Base-by-base conservation (phyloP, 495 filamentous ascomycete species). In the Podospora pseudocomata region DNA sequence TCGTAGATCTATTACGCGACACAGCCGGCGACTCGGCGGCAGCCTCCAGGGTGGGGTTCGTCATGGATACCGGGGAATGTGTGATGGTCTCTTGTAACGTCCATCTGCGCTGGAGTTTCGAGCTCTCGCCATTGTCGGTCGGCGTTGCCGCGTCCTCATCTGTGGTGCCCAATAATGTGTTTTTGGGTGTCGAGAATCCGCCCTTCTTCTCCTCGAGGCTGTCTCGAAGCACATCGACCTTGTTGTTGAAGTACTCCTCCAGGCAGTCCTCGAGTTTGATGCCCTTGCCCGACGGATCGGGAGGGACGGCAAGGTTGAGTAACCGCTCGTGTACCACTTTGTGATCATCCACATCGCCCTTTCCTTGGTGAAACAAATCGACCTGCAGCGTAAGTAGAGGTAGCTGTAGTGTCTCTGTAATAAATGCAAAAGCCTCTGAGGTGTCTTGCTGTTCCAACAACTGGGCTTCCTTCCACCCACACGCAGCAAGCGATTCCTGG, bases 341-440 rank as follows among this genome's bases (percentile, higher is more conserved):
- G 80, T 97, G 95, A 73, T 99, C 95, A 73, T 94, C 93, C 26
- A 83, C 87, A 28, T 85, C 87, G 67, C 92, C 87, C 74, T 95
- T 92, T 3, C 94, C 95, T 6, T 90, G 90, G 69, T 99, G 95
- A 70, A 91, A 97, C 28, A 99, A 89, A 72, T 97, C 93, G 83
- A 97, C 94, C 70, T 96, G 96, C 19, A 99, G 80, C 0, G 94
- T 92, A 23, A 99, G 86, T 7, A 97, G 86, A 5, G 95, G 95
- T 30, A 99, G 78, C 67, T 96, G 88, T 39, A 99, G 82, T 53
- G 87, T 92, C 64, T 91, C 94, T 2, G 94, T 96, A 63, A 99
- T 92, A 78, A 97, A 97, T 0, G 89, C 90, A 75, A 97, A 99
- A 2, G 94, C 94, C 76, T 99, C 95, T 0, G 95, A 97, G 2